phyloP scores from a whole-genome alignment of 2,329 filamentous ascomycete genomes.

The Epichloe amarillans region DNA sequence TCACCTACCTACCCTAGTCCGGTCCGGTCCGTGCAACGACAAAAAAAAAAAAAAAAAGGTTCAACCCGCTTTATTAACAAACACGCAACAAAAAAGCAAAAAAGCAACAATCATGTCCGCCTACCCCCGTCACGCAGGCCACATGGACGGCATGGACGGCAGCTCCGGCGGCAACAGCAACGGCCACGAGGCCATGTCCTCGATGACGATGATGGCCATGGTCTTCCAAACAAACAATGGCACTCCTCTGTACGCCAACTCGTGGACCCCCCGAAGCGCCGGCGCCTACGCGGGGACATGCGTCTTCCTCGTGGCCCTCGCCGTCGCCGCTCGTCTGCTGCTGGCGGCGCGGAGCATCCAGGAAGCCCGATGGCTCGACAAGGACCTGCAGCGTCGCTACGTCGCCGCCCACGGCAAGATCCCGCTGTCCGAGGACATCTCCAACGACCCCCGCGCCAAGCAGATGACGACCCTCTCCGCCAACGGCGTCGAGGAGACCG shows the following conservation, averaged over 20 bases:
- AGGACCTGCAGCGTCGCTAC: constrained; percentile 62
- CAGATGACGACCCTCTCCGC: constrained; percentile 49
- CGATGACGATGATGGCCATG: constrained; percentile 25
- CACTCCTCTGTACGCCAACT: constrained; percentile 42
- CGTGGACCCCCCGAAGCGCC: constrained; percentile 61
- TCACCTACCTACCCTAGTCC: too few relatives aligned
- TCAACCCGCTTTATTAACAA: too few relatives aligned
- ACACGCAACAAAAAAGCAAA: background rate
- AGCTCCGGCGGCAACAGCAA: constrained; percentile 2
- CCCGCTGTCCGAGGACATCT: constrained; percentile 44
- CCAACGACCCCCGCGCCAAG: constrained; percentile 48
- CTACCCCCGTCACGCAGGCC: constrained; percentile 11
- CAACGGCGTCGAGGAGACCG: constrained; percentile 70
- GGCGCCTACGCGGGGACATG: constrained; percentile 79
- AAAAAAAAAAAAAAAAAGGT: too few relatives aligned
- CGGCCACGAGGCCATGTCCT: background rate
- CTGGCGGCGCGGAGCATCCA: constrained; percentile 57
- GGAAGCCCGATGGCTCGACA: constrained; percentile 52
- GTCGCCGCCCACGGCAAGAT: constrained; percentile 56
- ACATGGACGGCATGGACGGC: constrained; percentile 11
- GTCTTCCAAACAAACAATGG: constrained; percentile 45
- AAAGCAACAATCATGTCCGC: constrained; percentile 8
- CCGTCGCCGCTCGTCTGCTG: constrained; percentile 53
- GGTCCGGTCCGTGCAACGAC: too few relatives aligned
- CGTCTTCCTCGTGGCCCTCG: constrained; percentile 76